These are phyloP conservation scores for Coffea humblotiana DNA, from an alignment of 305 asterid genomes.

Conservation along the genomic window DNA sequence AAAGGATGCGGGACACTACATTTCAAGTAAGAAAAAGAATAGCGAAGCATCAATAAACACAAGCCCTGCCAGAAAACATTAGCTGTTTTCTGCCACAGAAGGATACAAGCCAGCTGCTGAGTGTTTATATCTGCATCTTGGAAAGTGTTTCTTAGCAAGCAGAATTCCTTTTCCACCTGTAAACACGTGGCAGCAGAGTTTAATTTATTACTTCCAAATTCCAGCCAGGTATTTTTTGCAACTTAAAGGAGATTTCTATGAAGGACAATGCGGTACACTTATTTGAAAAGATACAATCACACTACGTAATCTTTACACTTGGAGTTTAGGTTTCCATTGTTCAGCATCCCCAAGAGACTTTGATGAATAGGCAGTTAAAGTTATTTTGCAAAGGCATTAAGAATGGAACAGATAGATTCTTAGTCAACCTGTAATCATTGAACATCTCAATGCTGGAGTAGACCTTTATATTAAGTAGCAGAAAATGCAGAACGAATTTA, in stretches of 20 bases:
- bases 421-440: background rate
- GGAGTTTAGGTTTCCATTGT: background rate
- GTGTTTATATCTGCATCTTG: slow-evolving; percentile 42
- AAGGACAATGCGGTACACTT: too few relatives aligned
- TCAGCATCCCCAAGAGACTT: background rate
- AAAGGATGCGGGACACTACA: background rate
- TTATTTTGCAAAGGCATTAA: background rate
- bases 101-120: slow-evolving; percentile 69
- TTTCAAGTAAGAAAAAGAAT: background rate
- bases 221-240: background rate
- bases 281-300: background rate
- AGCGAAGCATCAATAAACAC: slow-evolving; percentile 9
- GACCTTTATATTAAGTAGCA: background rate
- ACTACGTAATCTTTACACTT: background rate
- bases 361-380: background rate
- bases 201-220: background rate
- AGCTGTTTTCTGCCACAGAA: slow-evolving; percentile 25
- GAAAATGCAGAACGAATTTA: background rate
- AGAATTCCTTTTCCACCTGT: slow-evolving; percentile 68
- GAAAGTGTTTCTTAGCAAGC: slow-evolving; percentile 53
- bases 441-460: background rate
- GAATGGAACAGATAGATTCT: background rate
- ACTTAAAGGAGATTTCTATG: background rate
- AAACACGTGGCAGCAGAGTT: slow-evolving; percentile 6
- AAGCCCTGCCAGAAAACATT: slow-evolving; percentile 5